Conservation (phyloP, 495 filamentous ascomycete species). For the Ramalina peruviana region DNA sequence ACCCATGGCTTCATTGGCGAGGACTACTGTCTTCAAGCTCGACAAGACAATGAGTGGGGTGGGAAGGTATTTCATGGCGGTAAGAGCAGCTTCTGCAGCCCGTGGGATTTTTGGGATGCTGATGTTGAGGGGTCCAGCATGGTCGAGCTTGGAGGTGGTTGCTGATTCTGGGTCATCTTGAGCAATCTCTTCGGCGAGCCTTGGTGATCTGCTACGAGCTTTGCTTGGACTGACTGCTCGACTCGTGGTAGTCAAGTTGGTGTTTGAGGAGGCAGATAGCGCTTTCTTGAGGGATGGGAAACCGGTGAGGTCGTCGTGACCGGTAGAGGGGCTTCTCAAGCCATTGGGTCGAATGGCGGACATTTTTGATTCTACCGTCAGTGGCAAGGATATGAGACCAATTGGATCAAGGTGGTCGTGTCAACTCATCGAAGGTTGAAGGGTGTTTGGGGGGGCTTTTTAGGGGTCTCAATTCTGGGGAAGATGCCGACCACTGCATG, state of each 20-base stretch:
- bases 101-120: constrained; percentile 8
- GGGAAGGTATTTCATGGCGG: constrained; percentile 53
- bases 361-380: not conserved
- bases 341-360: not conserved
- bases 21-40: constrained; percentile 44
- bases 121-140: constrained; percentile 1
- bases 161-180: not conserved
- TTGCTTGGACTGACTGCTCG: not conserved
- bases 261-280: not conserved
- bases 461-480: too few species aligned
- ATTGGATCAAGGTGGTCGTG: not conserved
- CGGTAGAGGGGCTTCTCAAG: not conserved
- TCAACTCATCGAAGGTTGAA: not conserved
- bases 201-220: not conserved
- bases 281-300: constrained; percentile 2
- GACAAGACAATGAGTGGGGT: constrained; percentile 51
- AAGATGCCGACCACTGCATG: too few species aligned
- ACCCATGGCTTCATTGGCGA: constrained; percentile 62
- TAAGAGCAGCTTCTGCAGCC: constrained; percentile 34
- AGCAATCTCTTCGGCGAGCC: not conserved
- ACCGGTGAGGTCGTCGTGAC: not conserved
- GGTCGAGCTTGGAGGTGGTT: not conserved
- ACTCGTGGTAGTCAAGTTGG: not conserved
- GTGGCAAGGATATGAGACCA: too few species aligned
- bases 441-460: too few species aligned